Evolutionary conservation across 495 filamentous ascomycete genomes (phyloP).

Genomic region (Lichina pygmaea): DNA sequence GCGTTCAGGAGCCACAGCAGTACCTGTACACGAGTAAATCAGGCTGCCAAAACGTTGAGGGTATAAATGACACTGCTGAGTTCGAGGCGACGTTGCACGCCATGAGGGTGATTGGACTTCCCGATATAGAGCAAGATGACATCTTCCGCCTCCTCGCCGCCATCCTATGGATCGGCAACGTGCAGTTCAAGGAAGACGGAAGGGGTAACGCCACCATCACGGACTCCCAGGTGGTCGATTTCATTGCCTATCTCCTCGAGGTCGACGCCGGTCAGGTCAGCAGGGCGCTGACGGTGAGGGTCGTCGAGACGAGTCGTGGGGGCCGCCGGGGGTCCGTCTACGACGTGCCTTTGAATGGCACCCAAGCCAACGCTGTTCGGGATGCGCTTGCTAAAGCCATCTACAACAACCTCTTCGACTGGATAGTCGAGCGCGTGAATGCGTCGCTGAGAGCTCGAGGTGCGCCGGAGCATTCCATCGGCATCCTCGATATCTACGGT

Average conservation of each 20-base stretch:
- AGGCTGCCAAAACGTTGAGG: constrained; percentile 79
- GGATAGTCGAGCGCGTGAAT: constrained; percentile 90
- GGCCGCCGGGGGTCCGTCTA: constrained; percentile 58
- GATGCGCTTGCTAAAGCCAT: constrained; percentile 88
- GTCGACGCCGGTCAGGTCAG: constrained; percentile 57
- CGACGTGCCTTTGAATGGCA: constrained; percentile 72
- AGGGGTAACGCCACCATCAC: constrained; percentile 61
- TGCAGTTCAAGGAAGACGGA: constrained; percentile 70
- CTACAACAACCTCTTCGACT: constrained; percentile 95
- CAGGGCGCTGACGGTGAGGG: constrained; percentile 67
- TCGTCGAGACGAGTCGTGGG: constrained; percentile 73
- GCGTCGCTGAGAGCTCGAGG: constrained; percentile 60
- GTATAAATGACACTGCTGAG: constrained; percentile 79
- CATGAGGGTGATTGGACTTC: constrained; percentile 82
- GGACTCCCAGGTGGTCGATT: constrained; percentile 78
- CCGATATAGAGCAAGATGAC: constrained; percentile 72
- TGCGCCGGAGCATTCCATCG: constrained; percentile 55
- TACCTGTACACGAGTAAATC: constrained; percentile 90
- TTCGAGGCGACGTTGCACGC: constrained; percentile 78
- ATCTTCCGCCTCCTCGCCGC: constrained; percentile 92
- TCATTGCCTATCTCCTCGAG: constrained; percentile 80
- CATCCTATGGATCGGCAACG: constrained; percentile 85
- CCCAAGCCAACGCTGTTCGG: constrained; percentile 75
- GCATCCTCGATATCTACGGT: constrained; percentile 97
- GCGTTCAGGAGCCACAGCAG: constrained; percentile 71